Evolutionary conservation across 139 green algal genomes (phyloP).

Genomic region (Haematococcus sp.): DNA sequence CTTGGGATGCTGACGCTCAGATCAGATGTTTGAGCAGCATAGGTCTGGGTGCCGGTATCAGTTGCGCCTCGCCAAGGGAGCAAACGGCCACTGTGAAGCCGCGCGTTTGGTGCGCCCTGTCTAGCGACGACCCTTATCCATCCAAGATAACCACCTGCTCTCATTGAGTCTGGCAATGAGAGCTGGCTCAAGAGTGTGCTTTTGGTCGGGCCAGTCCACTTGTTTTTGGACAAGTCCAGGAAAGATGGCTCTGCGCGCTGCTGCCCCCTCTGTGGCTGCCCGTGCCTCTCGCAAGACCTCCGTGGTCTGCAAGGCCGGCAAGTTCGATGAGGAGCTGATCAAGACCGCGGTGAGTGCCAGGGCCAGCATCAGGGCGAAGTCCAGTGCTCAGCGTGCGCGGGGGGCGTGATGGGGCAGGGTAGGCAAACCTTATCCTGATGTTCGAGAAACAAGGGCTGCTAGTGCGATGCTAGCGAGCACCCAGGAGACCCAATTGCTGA

Average conservation of each 20-base stretch:
- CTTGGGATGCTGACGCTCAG: too few species aligned
- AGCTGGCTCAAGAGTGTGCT: too few species aligned
- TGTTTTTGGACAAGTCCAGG: too few species aligned
- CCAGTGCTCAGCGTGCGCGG: neutral
- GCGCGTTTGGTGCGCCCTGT: too few species aligned
- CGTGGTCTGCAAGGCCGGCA: conserved; percentile 49
- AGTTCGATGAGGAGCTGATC: conserved; percentile 90
- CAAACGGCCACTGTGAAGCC: too few species aligned
- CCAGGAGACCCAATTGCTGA: neutral
- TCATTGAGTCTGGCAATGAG: too few species aligned
- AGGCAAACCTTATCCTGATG: neutral
- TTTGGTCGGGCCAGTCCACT: too few species aligned
- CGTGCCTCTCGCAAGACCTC: conserved; percentile 11
- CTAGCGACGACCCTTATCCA: too few species aligned
- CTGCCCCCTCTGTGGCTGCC: conserved; percentile 1
- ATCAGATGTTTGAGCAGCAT: too few species aligned
- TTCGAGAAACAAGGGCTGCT: neutral
- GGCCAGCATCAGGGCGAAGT: neutral
- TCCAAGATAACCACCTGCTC: too few species aligned
- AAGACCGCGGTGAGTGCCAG: conserved; percentile 67
- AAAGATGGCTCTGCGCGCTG: conserved; percentile 30
- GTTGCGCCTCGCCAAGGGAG: too few species aligned
- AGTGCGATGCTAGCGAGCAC: neutral
- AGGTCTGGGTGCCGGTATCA: too few species aligned
- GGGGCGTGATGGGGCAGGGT: neutral